phyloP scores from a whole-genome alignment of 441 rosid species.

The Viola pubescens region DNA sequence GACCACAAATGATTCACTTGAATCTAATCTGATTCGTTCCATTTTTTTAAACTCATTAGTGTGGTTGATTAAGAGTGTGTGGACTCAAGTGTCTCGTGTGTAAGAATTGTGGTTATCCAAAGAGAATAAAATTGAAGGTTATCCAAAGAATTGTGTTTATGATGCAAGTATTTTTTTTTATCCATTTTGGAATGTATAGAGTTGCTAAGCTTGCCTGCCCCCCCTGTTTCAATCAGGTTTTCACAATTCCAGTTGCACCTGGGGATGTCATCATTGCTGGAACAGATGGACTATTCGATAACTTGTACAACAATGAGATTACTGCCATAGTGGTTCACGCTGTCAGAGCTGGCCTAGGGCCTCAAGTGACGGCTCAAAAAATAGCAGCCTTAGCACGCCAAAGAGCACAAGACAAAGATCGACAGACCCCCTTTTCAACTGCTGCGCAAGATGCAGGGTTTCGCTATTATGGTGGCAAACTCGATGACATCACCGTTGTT shows the following conservation, averaged over 20 bases:
- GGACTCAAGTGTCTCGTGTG: not conserved
- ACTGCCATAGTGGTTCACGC: constrained; percentile 71
- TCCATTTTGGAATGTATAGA: not conserved
- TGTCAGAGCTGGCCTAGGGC: constrained; percentile 56
- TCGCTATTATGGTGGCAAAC: constrained; percentile 86
- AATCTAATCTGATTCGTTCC: not conserved
- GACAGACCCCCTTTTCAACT: constrained; percentile 79
- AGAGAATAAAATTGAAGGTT: too few relatives aligned
- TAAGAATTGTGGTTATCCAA: not conserved
- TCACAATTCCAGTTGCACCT: constrained; percentile 56
- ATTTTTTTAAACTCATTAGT: not conserved
- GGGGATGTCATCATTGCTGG: constrained; percentile 92
- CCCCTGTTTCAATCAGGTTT: constrained; percentile 40
- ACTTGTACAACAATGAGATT: constrained; percentile 75
- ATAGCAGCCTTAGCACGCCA: constrained; percentile 81
- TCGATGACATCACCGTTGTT: constrained; percentile 92
- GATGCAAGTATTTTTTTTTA: too few relatives aligned
- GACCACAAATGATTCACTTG: not conserved
- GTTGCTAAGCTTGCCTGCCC: not conserved
- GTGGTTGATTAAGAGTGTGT: not conserved
- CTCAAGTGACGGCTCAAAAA: constrained; percentile 73
- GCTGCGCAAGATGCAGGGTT: constrained; percentile 95
- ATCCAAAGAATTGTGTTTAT: too few relatives aligned
- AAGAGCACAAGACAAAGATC: constrained; percentile 60
- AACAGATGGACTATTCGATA: constrained; percentile 89